Conservation (phyloP, 306 rosid species). For the Corylus americana region DNA sequence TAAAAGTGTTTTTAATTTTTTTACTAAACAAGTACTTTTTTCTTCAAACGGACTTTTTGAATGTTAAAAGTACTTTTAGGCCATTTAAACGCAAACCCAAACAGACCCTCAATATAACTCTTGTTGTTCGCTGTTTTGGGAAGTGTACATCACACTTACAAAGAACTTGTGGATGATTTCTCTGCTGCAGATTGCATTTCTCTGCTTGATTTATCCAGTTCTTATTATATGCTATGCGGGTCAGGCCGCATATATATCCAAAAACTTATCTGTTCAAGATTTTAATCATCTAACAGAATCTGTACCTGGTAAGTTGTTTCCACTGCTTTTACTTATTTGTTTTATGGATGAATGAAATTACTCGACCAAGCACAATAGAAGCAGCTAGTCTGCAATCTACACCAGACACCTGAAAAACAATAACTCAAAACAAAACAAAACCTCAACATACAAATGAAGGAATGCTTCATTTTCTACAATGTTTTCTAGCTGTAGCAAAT, state of each 20-base stretch:
- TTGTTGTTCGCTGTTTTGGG: background rate
- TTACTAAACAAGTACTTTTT: too few relatives aligned
- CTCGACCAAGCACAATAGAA: background rate
- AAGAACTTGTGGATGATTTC: slow-evolving; percentile 30
- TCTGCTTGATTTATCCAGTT: slow-evolving; percentile 79
- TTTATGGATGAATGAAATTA: background rate
- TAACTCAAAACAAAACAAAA: background rate
- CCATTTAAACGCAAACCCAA: too few relatives aligned
- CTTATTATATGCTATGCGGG: slow-evolving; percentile 76
- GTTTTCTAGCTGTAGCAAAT: background rate
- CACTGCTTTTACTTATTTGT: background rate
- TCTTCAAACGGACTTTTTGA: too few relatives aligned
- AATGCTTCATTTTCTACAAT: background rate
- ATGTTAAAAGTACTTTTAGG: too few relatives aligned
- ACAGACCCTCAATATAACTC: background rate
- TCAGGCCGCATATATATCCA: slow-evolving; percentile 77
- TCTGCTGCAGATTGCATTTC: slow-evolving; percentile 59
- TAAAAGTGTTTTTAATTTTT: too few relatives aligned
- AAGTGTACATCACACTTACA: background rate
- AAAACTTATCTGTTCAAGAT: slow-evolving; percentile 35
- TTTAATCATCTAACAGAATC: slow-evolving; percentile 66
- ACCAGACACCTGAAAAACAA: background rate
- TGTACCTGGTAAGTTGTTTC: slow-evolving; percentile 58
- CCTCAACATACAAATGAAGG: background rate
- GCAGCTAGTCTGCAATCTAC: background rate